phyloP scores from a whole-genome alignment of 495 filamentous ascomycete species.

The Geopyxis carbonaria region DNA sequence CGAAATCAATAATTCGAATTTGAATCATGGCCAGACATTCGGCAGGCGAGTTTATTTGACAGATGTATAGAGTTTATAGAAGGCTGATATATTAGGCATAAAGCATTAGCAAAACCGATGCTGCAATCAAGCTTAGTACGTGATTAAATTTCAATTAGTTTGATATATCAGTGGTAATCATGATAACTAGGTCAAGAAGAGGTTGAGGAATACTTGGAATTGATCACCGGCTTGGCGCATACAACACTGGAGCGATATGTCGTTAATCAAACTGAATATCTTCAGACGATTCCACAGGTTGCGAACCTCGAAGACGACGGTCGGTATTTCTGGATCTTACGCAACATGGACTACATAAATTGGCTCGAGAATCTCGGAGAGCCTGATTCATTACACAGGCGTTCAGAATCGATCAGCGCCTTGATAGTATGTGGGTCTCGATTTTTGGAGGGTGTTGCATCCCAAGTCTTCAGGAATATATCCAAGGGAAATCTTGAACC shows the following conservation, averaged over 20 bases:
- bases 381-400: neutral
- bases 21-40: no score
- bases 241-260: neutral
- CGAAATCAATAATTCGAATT: no score
- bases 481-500: neutral
- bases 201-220: no score
- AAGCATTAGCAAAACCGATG: no score
- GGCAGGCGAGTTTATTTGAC: no score
- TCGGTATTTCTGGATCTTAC: slow-evolving; percentile 3
- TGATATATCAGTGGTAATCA: no score
- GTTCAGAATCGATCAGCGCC: neutral
- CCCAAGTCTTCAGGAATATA: neutral
- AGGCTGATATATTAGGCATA: no score
- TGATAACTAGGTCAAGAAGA: no score
- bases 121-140: no score
- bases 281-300: neutral
- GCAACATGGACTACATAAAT: slow-evolving; percentile 3
- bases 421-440: neutral
- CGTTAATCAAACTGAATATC: slow-evolving; percentile 1
- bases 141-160: no score
- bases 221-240: no score
- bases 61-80: no score
- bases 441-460: slow-evolving; percentile 1
- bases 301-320: neutral
- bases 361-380: neutral